Evolutionary conservation across 2,329 filamentous ascomycete genomes (phyloP).

Genomic region (Knufia petricola): DNA sequence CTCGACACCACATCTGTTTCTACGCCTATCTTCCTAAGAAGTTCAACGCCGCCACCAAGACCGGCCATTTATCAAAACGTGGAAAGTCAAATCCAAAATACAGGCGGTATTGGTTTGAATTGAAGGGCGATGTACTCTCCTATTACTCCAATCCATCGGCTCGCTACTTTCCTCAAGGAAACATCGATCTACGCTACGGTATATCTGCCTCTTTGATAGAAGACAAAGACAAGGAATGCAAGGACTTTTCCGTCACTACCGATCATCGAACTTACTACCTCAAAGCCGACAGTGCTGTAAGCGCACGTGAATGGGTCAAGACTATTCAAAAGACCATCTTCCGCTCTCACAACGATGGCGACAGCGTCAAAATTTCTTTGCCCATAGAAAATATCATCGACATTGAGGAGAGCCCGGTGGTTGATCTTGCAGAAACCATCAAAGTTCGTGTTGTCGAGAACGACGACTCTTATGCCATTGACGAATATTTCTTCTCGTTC

Average conservation of each 20-base stretch:
- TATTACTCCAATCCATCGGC: slow-evolving; percentile 80
- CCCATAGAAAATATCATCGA: slow-evolving; percentile 85
- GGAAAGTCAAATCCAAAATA: slow-evolving; percentile 82
- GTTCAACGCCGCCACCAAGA: slow-evolving; percentile 67
- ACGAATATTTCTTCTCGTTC: slow-evolving; percentile 98
- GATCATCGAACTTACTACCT: slow-evolving; percentile 78
- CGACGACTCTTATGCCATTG: slow-evolving; percentile 87
- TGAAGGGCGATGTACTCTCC: slow-evolving; percentile 84
- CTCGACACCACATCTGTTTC: slow-evolving; percentile 85
- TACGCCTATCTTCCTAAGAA: slow-evolving; percentile 96
- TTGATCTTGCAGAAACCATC: slow-evolving; percentile 86
- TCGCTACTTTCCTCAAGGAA: slow-evolving; percentile 81
- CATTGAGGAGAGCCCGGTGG: slow-evolving; percentile 80
- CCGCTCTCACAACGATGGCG: slow-evolving; percentile 87
- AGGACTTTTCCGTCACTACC: slow-evolving; percentile 71
- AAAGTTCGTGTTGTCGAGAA: slow-evolving; percentile 90
- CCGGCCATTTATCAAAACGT: slow-evolving; percentile 78
- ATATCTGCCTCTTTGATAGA: slow-evolving; percentile 74
- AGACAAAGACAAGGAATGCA: slow-evolving; percentile 61
- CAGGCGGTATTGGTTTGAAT: slow-evolving; percentile 81
- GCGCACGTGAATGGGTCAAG: slow-evolving; percentile 95
- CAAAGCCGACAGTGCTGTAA: slow-evolving; percentile 74
- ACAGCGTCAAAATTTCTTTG: slow-evolving; percentile 90
- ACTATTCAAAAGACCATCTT: slow-evolving; percentile 91
- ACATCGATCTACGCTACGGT: slow-evolving; percentile 84